Evolutionary conservation across 164 flowering plant species (phyloP), one percentile per base, ranked within the genome.

Genomic region (Vitis rupestris): DNA sequence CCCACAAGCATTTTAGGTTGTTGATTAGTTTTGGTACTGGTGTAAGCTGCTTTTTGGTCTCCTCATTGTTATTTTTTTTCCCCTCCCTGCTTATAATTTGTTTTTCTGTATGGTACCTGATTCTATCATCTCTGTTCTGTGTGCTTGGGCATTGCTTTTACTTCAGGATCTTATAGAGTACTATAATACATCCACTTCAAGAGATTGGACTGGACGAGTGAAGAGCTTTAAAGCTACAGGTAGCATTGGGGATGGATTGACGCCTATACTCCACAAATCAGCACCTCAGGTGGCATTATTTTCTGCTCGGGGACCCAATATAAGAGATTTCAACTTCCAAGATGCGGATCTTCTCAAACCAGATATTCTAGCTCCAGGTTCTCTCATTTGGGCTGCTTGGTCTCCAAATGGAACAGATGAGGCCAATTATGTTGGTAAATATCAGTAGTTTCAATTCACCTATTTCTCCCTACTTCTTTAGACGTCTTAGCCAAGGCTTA

Each of bases 321-420:
- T 90, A 64, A 90, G 82, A 82, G 97, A 95, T 82, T 93, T 83
- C 82, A 89, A 86, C 78, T 88, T 84, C 78, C 87, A 85, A 75
- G 99, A 95, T 70, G 99, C 98, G 3, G 99, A 95, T 83, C 87
- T 95, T 79, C 93, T 95, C 69, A 95, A 95, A 81, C 99, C 99
- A 60, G 98, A 95, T 72, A 87, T 95, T 69, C 80, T 95, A n/a
- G 99, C 99, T 67, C 99, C 99, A 60, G 99, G 99, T 63, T 79
- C 89, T 78, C 92, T 93, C 67, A 95, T 95, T 70, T 95, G 99
- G 99, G 94, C 98, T 63, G 97, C 99, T 59, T 95, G 98, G 99
- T 79, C 96, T 52, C 94, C 86, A 23, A 93, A 93, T 84, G 99
- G 99, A 66, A 95, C 97, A 10, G 99, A 95, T 66, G 99, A 95